These are phyloP conservation scores for Fraxinus angustifolia DNA, from an alignment of 305 asterid species.

Conservation along the genomic window DNA sequence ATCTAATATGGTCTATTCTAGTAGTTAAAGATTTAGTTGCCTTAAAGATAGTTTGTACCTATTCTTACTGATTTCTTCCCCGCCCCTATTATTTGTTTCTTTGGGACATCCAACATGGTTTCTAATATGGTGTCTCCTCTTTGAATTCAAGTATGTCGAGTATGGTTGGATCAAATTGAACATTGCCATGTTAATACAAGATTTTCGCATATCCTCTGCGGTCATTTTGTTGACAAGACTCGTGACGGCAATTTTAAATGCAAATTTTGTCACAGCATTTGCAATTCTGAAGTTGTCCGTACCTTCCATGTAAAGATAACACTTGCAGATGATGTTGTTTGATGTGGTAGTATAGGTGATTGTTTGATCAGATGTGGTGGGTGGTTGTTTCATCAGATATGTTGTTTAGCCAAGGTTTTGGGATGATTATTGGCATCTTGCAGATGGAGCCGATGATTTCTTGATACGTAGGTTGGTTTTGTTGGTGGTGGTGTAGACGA, in stretches of 20 bases:
- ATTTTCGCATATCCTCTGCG: slow-evolving; percentile 65
- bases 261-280: slow-evolving; percentile 54
- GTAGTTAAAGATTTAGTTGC: background rate
- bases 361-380: too few relatives aligned
- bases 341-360: too few relatives aligned
- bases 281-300: slow-evolving; percentile 51
- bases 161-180: slow-evolving; percentile 79
- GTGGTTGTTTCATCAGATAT: too few relatives aligned
- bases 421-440: too few relatives aligned
- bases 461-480: too few relatives aligned
- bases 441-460: too few relatives aligned
- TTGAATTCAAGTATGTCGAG: slow-evolving; percentile 62
- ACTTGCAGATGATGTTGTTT: slow-evolving; percentile 51
- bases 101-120: background rate
- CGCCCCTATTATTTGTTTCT: background rate
- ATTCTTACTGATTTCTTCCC: background rate
- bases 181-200: slow-evolving; percentile 63
- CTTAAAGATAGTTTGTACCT: background rate
- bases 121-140: background rate
- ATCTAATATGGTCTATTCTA: background rate
- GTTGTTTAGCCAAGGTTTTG: too few relatives aligned
- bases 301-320: slow-evolving; percentile 62
- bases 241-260: slow-evolving; percentile 47
- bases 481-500: too few relatives aligned
- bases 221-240: slow-evolving; percentile 45